Evolutionary conservation across 179 eudicot species (phyloP).

Genomic region (Actinidia chinensis): DNA sequence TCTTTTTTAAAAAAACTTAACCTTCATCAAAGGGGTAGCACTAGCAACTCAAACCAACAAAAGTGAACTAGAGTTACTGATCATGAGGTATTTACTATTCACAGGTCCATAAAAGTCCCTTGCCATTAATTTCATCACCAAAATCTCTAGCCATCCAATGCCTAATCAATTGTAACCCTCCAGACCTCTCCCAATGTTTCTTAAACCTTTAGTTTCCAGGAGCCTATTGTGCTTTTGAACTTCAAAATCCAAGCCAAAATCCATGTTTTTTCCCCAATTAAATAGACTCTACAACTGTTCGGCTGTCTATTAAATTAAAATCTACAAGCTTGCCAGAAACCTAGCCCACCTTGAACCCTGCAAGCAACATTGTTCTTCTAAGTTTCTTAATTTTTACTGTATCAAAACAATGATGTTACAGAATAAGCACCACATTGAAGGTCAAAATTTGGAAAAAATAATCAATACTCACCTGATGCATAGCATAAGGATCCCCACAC

Average conservation of each 20-base stretch:
- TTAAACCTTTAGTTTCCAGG: neutral
- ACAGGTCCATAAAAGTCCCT: neutral
- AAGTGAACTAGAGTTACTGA: neutral
- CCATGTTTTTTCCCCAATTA: neutral
- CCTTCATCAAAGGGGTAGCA: neutral
- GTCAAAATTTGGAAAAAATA: neutral
- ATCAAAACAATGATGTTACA: neutral
- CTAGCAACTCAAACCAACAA: neutral
- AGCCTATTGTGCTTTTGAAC: neutral
- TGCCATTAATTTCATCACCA: neutral
- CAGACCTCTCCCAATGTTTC: neutral
- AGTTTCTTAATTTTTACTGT: neutral
- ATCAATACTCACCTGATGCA: slow-evolving; percentile 55
- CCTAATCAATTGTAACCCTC: neutral
- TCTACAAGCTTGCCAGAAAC: neutral
- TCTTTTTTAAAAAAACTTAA: neutral
- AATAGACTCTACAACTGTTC: neutral
- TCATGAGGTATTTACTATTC: neutral
- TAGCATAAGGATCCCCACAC: slow-evolving; percentile 44
- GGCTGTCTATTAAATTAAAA: neutral
- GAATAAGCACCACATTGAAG: slow-evolving; percentile 1
- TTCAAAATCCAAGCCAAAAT: neutral
- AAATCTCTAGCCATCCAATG: neutral
- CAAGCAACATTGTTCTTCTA: neutral
- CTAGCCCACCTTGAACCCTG: neutral